A percentile compares a stretch with the other conserved stretches of the same genome.
Evolutionary conservation across 768 basidiomycete species (phyloP).

Genomic region (Termitomyces sp.): DNA sequence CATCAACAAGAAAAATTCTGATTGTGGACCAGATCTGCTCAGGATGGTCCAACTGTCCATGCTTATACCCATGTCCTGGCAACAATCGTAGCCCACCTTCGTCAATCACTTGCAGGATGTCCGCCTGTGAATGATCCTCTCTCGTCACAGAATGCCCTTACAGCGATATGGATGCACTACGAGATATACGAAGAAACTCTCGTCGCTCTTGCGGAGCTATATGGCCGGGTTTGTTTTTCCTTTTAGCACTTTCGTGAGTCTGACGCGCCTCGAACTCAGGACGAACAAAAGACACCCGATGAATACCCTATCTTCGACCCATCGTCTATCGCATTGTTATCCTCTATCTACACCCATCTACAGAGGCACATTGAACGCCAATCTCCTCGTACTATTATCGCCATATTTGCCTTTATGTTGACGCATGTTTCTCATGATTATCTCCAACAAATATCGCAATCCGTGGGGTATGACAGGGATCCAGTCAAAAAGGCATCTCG

Average conservation of each 20-base stretch:
- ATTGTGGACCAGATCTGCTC: conserved; percentile 30
- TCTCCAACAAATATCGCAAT: conserved; percentile 48
- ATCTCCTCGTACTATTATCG: conserved; percentile 41
- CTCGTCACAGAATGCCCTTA: conserved; percentile 20
- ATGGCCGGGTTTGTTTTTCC: conserved; percentile 43
- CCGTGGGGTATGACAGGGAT: conserved; percentile 47
- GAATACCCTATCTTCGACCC: conserved; percentile 39
- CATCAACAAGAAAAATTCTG: background rate
- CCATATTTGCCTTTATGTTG: conserved; percentile 64
- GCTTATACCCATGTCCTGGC: conserved; percentile 65
- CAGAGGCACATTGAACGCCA: conserved; percentile 46
- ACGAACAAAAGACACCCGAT: conserved; percentile 23
- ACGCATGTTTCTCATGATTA: conserved; percentile 59
- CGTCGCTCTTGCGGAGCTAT: conserved; percentile 49
- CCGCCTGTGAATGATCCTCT: conserved; percentile 26
- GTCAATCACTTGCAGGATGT: conserved; percentile 35
- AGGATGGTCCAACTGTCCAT: conserved; percentile 50
- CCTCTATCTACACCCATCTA: conserved; percentile 55
- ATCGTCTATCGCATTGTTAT: conserved; percentile 46
- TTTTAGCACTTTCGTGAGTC: background rate
- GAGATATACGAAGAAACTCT: conserved; percentile 42
- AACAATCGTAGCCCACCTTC: conserved; percentile 44
- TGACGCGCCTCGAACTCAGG: conserved; percentile 18
- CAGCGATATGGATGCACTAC: conserved; percentile 46
- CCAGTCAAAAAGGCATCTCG: conserved; percentile 19